phyloP scores from a whole-genome alignment of 2,329 filamentous ascomycete species.

The Aspergillus pseudoglaucus region DNA sequence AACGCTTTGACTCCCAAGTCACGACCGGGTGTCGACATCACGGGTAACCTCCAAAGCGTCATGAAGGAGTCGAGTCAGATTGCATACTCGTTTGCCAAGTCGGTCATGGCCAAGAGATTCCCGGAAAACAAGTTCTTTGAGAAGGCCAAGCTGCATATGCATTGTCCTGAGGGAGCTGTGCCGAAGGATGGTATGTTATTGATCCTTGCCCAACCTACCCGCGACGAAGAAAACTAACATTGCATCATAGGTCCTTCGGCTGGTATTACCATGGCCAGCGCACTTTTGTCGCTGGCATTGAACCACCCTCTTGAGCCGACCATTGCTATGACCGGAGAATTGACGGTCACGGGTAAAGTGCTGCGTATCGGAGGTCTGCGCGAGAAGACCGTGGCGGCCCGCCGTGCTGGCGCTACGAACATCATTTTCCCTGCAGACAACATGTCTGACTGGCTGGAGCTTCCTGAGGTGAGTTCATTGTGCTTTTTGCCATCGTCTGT shows the following conservation, averaged over 20 bases:
- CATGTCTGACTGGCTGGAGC: conserved; percentile 91
- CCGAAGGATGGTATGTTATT: conserved; percentile 67
- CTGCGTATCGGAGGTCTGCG: conserved; percentile 86
- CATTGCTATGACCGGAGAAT: conserved; percentile 94
- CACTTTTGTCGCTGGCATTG: conserved; percentile 75
- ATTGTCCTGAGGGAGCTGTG: conserved; percentile 93
- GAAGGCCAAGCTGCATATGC: conserved; percentile 87
- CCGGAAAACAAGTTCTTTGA: conserved; percentile 93
- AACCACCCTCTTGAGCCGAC: conserved; percentile 72
- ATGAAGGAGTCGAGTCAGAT: conserved; percentile 98
- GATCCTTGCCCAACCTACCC: not conserved
- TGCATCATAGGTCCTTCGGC: conserved; percentile 59
- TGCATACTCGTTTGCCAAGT: conserved; percentile 93
- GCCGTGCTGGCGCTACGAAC: conserved; percentile 83
- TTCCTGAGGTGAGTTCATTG: conserved; percentile 74
- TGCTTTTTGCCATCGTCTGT: not conserved
- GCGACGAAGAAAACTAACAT: conserved; percentile 5
- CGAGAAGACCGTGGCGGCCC: conserved; percentile 95
- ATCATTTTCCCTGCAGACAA: conserved; percentile 95
- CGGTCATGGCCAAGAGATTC: conserved; percentile 75
- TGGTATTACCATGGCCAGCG: conserved; percentile 97
- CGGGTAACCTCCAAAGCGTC: conserved; percentile 87
- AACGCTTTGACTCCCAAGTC: conserved; percentile 67
- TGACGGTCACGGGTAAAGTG: conserved; percentile 95
- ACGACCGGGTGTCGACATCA: conserved; percentile 76